Evolutionary conservation across 495 filamentous ascomycete genomes (phyloP).

Genomic region (Penicillium coprophilum): DNA sequence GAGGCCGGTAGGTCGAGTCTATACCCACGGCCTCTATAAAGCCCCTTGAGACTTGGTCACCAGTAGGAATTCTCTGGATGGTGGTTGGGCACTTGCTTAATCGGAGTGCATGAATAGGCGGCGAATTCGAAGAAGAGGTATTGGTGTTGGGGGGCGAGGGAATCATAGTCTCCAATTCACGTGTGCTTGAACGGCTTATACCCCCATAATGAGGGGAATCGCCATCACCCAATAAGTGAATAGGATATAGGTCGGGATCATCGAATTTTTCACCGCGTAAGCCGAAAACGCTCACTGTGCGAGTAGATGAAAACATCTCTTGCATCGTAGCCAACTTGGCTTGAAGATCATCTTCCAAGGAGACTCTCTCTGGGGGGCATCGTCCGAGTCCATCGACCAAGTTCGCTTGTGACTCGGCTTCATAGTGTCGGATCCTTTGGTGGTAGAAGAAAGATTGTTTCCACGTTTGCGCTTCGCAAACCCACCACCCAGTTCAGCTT

Average conservation of each 20-base stretch:
- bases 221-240: conserved; percentile 68
- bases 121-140: conserved; percentile 52
- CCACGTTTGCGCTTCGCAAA: conserved; percentile 82
- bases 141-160: conserved; percentile 64
- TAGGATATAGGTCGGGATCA: conserved; percentile 86
- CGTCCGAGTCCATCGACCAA: conserved; percentile 92
- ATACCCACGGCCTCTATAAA: conserved; percentile 93
- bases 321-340: conserved; percentile 79
- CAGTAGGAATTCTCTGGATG: conserved; percentile 43
- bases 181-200: conserved; percentile 50
- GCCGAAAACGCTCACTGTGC: conserved; percentile 79
- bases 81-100: conserved; percentile 42
- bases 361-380: conserved; percentile 62
- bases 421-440: conserved; percentile 47
- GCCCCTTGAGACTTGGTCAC: conserved; percentile 54
- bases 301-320: conserved; percentile 94
- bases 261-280: conserved; percentile 81
- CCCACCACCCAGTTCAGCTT: conserved; percentile 84
- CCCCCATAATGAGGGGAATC: conserved; percentile 58
- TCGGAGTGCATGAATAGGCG: conserved; percentile 19
- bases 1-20: conserved; percentile 80
- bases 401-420: conserved; percentile 93
- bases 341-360: conserved; percentile 85
- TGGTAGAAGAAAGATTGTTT: conserved; percentile 53
- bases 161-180: conserved; percentile 53